phyloP scores from a whole-genome alignment of 148 eudicot species.

The Rhododendron griersonianum region DNA sequence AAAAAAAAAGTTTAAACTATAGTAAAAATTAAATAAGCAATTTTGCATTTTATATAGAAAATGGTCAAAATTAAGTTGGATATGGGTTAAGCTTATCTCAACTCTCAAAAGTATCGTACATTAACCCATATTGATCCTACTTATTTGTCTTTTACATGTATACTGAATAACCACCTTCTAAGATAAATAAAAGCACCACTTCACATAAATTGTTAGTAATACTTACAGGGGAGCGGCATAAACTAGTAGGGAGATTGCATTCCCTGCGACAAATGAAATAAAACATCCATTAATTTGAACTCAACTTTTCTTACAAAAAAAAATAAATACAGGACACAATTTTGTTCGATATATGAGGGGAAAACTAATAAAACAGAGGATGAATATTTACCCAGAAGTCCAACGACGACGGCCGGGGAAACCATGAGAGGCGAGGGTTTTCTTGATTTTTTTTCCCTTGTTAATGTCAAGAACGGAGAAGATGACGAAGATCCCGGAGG shows the following conservation, averaged over 20 bases:
- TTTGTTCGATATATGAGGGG: background rate
- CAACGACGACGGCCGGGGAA: slow-evolving; percentile 7
- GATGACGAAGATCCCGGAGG: background rate
- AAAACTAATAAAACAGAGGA: background rate
- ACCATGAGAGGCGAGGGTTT: background rate
- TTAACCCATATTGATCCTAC: too few relatives aligned
- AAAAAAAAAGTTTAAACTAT: too few relatives aligned
- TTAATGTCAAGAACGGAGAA: background rate
- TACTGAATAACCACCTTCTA: too few relatives aligned
- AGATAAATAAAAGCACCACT: background rate
- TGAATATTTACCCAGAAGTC: slow-evolving; percentile 9
- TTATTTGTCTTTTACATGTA: too few relatives aligned
- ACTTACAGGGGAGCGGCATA: slow-evolving; percentile 15
- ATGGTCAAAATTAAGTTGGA: too few relatives aligned
- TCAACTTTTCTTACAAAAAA: background rate
- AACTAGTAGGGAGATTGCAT: slow-evolving; percentile 10
- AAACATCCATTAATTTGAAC: background rate
- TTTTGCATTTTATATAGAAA: too few relatives aligned
- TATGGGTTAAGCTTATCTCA: too few relatives aligned
- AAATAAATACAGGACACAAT: background rate
- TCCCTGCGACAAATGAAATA: slow-evolving; percentile 1
- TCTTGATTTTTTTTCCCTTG: background rate
- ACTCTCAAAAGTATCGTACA: too few relatives aligned
- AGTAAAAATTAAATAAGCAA: too few relatives aligned
- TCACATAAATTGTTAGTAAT: background rate